Conservation (phyloP, 176 grass and related monocot species). For the Zizania latifolia region DNA sequence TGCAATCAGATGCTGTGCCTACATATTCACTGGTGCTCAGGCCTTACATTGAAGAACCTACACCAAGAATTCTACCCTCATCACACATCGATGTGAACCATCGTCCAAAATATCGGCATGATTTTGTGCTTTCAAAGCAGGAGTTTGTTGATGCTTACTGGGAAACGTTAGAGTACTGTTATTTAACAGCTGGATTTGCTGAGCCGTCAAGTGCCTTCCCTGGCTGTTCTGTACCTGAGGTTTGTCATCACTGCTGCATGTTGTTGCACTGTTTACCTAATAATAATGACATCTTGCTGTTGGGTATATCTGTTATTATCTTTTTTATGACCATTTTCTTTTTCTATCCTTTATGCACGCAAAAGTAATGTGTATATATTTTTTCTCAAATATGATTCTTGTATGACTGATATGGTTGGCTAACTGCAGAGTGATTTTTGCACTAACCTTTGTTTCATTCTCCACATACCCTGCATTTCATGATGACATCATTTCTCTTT, state of each 20-base stretch:
- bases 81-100: constrained; percentile 31
- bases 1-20: constrained; percentile 33
- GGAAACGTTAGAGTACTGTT: constrained; percentile 90
- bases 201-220: constrained; percentile 72
- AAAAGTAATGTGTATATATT: not conserved
- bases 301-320: not conserved
- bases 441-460: not conserved
- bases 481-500: not conserved
- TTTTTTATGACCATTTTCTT: constrained; percentile 7
- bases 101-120: constrained; percentile 61
- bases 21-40: constrained; percentile 76
- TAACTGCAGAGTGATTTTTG: not conserved
- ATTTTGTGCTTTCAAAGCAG: constrained; percentile 72
- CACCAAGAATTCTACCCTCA: constrained; percentile 46
- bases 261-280: constrained; percentile 2
- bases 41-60: constrained; percentile 95
- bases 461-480: not conserved
- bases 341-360: not conserved
- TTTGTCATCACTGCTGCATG: constrained; percentile 22
- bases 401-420: not conserved
- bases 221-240: constrained; percentile 80
- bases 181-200: constrained; percentile 47
- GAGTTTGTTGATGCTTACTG: constrained; percentile 81
- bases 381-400: not conserved
- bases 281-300: not conserved